Evolutionary conservation across 768 basidiomycete species (phyloP), one percentile per base, ranked within the genome.

Genomic region (Lanmaoa rubissima): DNA sequence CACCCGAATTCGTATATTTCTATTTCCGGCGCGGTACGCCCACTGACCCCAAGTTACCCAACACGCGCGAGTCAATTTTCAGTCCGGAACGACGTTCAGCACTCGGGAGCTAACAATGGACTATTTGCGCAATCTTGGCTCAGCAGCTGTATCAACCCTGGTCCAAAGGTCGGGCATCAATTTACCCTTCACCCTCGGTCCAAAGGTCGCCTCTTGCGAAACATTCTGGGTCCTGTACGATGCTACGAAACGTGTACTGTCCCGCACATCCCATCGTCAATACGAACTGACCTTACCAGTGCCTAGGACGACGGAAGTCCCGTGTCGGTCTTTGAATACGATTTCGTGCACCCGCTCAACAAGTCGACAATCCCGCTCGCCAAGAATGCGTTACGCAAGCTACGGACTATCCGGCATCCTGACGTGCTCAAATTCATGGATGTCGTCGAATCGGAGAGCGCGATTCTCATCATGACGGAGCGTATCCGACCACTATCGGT

Each of bases 391-490:
- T 76, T 98, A 46, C 86, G 90, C 54, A 98, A 96, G 70, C 78
- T 98, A 14, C 83, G 95, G 42, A 89, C 91, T 4, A 91, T 88
- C 10, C 85, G 97, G 36, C 97, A 99, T 78, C 97, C 97, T 0
- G 94, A 98, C 72, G 84, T 98, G 2, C 83, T 99, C 63, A 95
- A 91, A 69, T 98, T 95, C 74, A 84, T 99, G 77, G 97, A 98
- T 60, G 92, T 83, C 2, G 84, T 92, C 17, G 95, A 98, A 70
- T 88, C 93, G 2, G 97, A 98, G 50, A 82, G 83, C 13, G 82
- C 82, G 1, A 82, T 98, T 42, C 88, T 92, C 70, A 90, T 99
- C 65, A 90, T 98, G 80, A 99, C 97, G 1, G 97, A 99, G 73
- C 87, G 92, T 4, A 88, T 98, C 13, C 79, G 83, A 34, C 92